These are phyloP conservation scores for Wickerhamiella domercqiae DNA, from an alignment of 805 yeast genomes.

Conservation along the genomic window DNA sequence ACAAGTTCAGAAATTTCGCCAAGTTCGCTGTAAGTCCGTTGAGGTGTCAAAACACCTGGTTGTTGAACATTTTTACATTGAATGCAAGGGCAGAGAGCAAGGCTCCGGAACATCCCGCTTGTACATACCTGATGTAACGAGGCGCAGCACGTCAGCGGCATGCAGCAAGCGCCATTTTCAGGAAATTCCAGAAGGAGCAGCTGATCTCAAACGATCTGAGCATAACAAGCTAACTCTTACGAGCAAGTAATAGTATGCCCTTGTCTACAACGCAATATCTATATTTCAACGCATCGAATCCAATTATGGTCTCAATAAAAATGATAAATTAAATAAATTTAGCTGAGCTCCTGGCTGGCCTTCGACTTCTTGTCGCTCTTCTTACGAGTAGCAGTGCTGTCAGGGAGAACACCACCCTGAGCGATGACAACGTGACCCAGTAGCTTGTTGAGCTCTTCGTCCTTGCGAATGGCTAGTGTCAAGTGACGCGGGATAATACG, in stretches of 20 bases:
- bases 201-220: too few relatives aligned
- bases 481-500: constrained; percentile 97
- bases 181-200: too few relatives aligned
- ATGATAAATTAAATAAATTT: constrained; percentile 13
- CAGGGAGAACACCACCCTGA: constrained; percentile 96
- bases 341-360: constrained; percentile 27
- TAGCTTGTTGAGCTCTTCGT: constrained; percentile 88
- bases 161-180: too few relatives aligned
- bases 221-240: too few relatives aligned
- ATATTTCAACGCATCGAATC: not conserved
- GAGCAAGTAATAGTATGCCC: too few relatives aligned
- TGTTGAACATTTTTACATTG: constrained; percentile 6
- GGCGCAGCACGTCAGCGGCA: too few relatives aligned
- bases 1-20: not conserved
- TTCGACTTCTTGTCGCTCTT: constrained; percentile 26
- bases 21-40: not conserved
- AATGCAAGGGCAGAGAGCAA: too few relatives aligned
- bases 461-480: constrained; percentile 94
- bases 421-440: constrained; percentile 86
- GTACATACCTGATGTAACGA: too few relatives aligned
- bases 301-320: constrained; percentile 4
- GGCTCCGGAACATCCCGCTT: too few relatives aligned
- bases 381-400: constrained; percentile 36
- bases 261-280: too few relatives aligned
- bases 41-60: constrained; percentile 3